Evolutionary conservation across 768 basidiomycete species (phyloP).

Genomic region (Auriscalpium orientale): DNA sequence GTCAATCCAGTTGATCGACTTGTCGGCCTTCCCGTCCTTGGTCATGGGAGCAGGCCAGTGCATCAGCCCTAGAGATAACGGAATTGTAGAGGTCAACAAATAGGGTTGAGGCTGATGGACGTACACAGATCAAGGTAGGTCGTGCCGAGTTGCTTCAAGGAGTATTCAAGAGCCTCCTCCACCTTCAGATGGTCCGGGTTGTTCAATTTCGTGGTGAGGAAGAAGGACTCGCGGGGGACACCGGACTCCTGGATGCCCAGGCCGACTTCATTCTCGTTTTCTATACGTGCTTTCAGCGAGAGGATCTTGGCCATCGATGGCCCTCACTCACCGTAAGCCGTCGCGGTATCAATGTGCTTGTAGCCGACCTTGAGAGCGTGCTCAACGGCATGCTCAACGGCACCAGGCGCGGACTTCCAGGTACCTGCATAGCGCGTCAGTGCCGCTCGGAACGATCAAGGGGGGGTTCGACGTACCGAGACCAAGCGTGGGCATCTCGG

Average conservation of each 20-base stretch:
- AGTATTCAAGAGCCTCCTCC: conserved; percentile 54
- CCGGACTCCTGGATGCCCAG: conserved; percentile 71
- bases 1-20: conserved; percentile 54
- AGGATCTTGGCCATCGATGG: neutral
- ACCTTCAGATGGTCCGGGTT: conserved; percentile 55
- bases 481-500: conserved; percentile 2
- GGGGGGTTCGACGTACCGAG: neutral
- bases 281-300: conserved; percentile 6
- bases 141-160: conserved; percentile 62
- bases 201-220: conserved; percentile 72
- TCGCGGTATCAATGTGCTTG: conserved; percentile 63
- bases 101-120: conserved; percentile 3
- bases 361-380: conserved; percentile 70
- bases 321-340: conserved; percentile 39
- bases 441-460: neutral
- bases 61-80: conserved; percentile 47
- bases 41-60: conserved; percentile 81
- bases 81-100: neutral
- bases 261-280: conserved; percentile 78
- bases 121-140: conserved; percentile 76
- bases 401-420: conserved; percentile 67
- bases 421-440: conserved; percentile 41
- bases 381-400: conserved; percentile 68
- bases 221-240: conserved; percentile 63
- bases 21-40: conserved; percentile 44